Conservation (phyloP, 1,139 yeast genomes). For the Debaryomyces singareniensis region DNA sequence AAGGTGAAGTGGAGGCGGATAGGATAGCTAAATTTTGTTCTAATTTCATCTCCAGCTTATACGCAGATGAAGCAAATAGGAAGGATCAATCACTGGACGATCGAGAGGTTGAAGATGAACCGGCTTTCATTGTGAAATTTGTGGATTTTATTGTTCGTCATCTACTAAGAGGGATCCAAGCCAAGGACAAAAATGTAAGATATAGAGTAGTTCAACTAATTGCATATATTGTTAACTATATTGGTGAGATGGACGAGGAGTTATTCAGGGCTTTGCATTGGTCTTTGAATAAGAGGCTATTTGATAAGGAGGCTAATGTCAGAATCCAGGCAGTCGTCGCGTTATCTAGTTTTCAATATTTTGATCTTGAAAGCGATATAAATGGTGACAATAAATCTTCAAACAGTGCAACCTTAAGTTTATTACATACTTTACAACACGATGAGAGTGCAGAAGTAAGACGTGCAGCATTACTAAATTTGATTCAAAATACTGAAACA, state of each 20-base stretch:
- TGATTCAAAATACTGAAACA: slow-evolving; percentile 50
- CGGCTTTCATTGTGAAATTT: slow-evolving; percentile 42
- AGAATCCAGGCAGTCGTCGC: slow-evolving; percentile 81
- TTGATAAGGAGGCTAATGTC: slow-evolving; percentile 75
- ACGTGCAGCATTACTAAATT: slow-evolving; percentile 71
- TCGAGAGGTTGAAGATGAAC: slow-evolving; percentile 19
- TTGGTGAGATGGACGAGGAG: slow-evolving; percentile 73
- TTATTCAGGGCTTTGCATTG: slow-evolving; percentile 58
- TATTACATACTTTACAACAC: slow-evolving; percentile 55
- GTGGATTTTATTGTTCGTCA: slow-evolving; percentile 60
- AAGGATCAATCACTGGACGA: slow-evolving; percentile 9
- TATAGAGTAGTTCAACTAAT: slow-evolving; percentile 75
- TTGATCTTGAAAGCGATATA: slow-evolving; percentile 29
- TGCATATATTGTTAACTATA: slow-evolving; percentile 64
- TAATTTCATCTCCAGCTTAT: slow-evolving; percentile 50
- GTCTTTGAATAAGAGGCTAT: slow-evolving; percentile 56
- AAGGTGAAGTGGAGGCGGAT: slow-evolving; percentile 70
- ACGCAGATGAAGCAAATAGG: slow-evolving; percentile 25
- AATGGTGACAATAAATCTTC: slow-evolving; percentile 20
- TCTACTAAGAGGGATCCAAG: slow-evolving; percentile 67
- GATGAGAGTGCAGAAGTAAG: slow-evolving; percentile 89
- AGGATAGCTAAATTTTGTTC: slow-evolving; percentile 70
- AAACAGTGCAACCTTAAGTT: slow-evolving; percentile 30
- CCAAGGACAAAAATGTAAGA: slow-evolving; percentile 72
- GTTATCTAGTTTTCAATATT: slow-evolving; percentile 65